Evolutionary conservation across 352 stramenopile species (phyloP), one percentile per base, ranked within the genome.

Genomic region (Phytophthora quininea): DNA sequence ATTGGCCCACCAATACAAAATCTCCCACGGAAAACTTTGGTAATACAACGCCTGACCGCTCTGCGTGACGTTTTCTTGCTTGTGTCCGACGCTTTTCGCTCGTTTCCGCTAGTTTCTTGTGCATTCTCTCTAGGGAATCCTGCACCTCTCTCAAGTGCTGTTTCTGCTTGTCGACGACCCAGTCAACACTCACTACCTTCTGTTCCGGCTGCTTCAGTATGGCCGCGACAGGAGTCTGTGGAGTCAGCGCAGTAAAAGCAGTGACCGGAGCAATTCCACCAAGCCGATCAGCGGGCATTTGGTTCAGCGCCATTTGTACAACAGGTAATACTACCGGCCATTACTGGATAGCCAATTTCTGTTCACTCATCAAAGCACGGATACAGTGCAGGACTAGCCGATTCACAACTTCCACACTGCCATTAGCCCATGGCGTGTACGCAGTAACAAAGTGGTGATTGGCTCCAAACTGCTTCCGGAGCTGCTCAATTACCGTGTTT

Each of bases 1-100:
- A 43, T 9, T 43, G 12, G 2, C 35, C 45, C 0, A 11, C 15
- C 14, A 67, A 11, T 3, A 61, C 51, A 19, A 59, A 67, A 61
- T 62, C 52, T 12, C 46, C 52, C 5, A 38, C 29, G 1, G 2
- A 3, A 5, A 58, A 69, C 6, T 54, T n/a, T 1, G 54, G 2
- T 35, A 58, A 37, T 27, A 27, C 5, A 8, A 60, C 19, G 4
- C 59, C 42, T 8, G 14, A 0, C 30, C 40, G 45, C 1, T 5
- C 15, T 0, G 46, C 61, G 3, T 24, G 15, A 0, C 38, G 29
- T 1, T 37, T 31, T 11, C 53, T 53, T 2, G 46, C 54, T 15
- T 58, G 53, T 6, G 37, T 11, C 9, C 30, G 27, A 1, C 19
- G 46, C 14, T 54, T 38, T 3, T 12, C 37, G 29, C 38, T 46